These are phyloP conservation scores for Pseudogymnoascus destructans DNA, from an alignment of 2,329 filamentous ascomycete species.

Conservation along the genomic window DNA sequence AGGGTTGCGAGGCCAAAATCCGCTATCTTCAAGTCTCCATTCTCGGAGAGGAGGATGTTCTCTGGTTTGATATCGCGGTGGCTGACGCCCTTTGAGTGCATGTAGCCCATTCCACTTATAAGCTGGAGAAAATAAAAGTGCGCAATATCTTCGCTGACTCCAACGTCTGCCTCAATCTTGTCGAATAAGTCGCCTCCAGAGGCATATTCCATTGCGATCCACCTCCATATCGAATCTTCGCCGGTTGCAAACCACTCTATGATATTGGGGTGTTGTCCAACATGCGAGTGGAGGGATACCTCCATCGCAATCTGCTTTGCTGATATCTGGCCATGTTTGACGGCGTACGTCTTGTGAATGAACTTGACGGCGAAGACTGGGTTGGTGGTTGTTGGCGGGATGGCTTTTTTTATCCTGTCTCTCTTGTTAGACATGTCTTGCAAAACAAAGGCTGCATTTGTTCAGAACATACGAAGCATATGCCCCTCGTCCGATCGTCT, in stretches of 20 bases:
- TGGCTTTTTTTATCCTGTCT: conserved; percentile 63
- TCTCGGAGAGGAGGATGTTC: conserved; percentile 78
- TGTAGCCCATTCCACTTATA: conserved; percentile 79
- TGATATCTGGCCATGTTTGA: conserved; percentile 76
- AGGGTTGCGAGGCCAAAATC: conserved; percentile 94
- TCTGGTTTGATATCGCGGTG: conserved; percentile 90
- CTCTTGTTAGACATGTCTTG: conserved; percentile 8
- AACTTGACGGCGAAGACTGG: conserved; percentile 96
- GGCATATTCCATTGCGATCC: conserved; percentile 97
- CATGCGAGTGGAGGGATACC: conserved; percentile 75
- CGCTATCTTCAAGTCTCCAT: conserved; percentile 82
- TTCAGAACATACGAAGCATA: conserved; percentile 73
- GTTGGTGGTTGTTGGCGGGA: conserved; percentile 51
- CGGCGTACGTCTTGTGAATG: conserved; percentile 93
- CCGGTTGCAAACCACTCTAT: conserved; percentile 85
- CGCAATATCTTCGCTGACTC: conserved; percentile 86
- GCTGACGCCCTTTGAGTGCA: conserved; percentile 90
- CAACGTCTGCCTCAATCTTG: conserved; percentile 97
- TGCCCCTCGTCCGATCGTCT: conserved; percentile 89
- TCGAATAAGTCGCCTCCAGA: conserved; percentile 95
- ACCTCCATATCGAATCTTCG: conserved; percentile 77
- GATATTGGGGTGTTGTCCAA: conserved; percentile 82
- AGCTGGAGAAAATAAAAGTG: conserved; percentile 95
- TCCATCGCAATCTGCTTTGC: conserved; percentile 86
- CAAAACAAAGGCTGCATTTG: conserved; percentile 17